Conservation (phyloP, 129 eudicot genomes). For the Daucus carota region DNA sequence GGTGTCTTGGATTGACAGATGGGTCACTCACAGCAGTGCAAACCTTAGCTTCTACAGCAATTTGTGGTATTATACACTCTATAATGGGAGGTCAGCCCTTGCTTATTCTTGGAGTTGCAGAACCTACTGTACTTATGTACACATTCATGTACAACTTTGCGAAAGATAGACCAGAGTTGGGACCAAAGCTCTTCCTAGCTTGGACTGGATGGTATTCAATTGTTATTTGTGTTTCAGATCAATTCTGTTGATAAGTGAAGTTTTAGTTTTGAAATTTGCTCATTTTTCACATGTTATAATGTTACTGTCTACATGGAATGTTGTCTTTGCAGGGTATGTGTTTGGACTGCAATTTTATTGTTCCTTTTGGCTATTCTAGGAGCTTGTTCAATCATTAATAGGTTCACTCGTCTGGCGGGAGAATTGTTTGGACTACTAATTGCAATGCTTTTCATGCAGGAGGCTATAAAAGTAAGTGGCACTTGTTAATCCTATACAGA, state of each 20-base stretch:
- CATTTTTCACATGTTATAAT: not conserved
- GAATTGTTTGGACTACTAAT: constrained; percentile 18
- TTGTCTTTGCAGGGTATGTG: constrained; percentile 13
- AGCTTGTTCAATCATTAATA: constrained; percentile 18
- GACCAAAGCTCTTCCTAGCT: constrained; percentile 12
- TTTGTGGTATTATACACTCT: constrained; percentile 15
- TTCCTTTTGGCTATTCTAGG: constrained; percentile 18
- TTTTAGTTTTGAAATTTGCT: not conserved
- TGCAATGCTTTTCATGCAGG: constrained; percentile 25
- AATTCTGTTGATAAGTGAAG: not conserved
- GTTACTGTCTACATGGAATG: not conserved
- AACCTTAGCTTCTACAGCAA: constrained; percentile 14
- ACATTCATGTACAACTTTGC: constrained; percentile 16
- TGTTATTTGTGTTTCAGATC: not conserved
- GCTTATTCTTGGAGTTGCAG: constrained; percentile 14
- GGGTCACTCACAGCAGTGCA: constrained; percentile 10
- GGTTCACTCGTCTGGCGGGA: constrained; percentile 17
- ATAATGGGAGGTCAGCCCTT: constrained; percentile 14
- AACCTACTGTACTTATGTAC: constrained; percentile 16
- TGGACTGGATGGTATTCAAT: constrained; percentile 15
- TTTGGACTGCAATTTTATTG: constrained; percentile 17
- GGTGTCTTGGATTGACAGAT: constrained; percentile 11
- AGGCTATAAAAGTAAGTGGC: constrained; percentile 14
- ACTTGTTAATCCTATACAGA: not conserved
- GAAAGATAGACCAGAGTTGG: constrained; percentile 4